phyloP scores from a whole-genome alignment of 2,329 filamentous ascomycete species.

The Venturia oleaginea region DNA sequence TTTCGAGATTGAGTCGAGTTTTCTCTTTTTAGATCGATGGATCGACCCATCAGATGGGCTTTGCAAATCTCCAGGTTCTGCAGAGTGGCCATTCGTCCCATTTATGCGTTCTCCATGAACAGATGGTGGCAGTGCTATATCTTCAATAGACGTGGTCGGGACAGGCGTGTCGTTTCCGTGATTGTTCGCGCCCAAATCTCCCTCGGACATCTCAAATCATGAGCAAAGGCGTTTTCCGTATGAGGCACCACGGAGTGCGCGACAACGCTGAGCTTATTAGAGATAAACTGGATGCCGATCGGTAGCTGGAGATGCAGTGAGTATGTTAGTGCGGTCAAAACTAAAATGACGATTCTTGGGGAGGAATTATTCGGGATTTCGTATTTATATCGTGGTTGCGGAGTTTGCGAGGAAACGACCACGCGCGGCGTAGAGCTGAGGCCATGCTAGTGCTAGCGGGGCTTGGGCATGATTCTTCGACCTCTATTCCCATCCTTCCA shows the following conservation, averaged over 20 bases:
- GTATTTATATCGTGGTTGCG: neutral
- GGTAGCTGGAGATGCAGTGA: slow-evolving; percentile 7
- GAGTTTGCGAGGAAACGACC: neutral
- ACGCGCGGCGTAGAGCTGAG: neutral
- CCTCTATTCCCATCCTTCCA: neutral
- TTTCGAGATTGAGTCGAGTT: neutral
- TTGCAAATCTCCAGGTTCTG: neutral
- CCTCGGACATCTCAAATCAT: slow-evolving; percentile 6
- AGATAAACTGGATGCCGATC: neutral
- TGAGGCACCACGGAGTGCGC: neutral
- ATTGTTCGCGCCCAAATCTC: slow-evolving; percentile 3
- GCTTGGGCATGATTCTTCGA: neutral
- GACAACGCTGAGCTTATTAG: neutral
- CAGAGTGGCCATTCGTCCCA: neutral
- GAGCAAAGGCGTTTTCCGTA: neutral
- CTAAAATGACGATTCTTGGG: neutral
- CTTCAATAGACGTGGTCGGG: neutral
- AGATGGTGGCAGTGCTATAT: neutral
- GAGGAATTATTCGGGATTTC: neutral
- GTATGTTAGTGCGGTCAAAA: neutral
- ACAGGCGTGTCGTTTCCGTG: slow-evolving; percentile 5
- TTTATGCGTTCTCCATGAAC: neutral
- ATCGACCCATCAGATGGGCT: neutral
- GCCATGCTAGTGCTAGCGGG: neutral
- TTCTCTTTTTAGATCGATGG: neutral